Base-by-base conservation (phyloP, 805 yeast genomes). In the Wickerhamomyces silvicola region DNA sequence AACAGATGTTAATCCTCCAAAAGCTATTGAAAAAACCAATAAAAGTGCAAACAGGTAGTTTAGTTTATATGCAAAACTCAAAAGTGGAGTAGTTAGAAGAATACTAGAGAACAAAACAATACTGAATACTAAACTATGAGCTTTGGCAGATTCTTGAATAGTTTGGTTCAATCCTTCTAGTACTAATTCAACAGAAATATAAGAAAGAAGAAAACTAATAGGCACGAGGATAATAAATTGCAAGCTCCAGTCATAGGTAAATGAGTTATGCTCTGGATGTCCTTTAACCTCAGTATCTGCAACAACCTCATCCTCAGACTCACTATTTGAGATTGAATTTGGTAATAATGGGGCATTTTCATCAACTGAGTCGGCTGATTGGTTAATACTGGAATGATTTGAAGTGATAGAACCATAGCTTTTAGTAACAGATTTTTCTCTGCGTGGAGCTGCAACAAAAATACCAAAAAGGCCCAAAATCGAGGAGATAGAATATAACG, bases 171-270 rank as follows among this genome's bases (percentile, higher is more conserved):
- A 39, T 0, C 84, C 92, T 36, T 76, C 78, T 21, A 84, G 50
- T 2, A 77, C 46, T 36, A 82, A 55, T 37, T 66, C 70, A 6
- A 50, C 38, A 6, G 81, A 78, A 22, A 68, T 56, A 35, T 72
- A 68, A 44, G 73, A 68, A n/a, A 78, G 48, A 22, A 79, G 48
- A 21, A 70, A 66, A 3, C 77, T 60, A 2, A 81, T 59, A 3
- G 96, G 95, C 10, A 81, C 84, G 12, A 80, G 52, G 2, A 78
- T 39, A 20, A 83, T 42, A 46, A 73, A 85, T 53, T 87, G 95
- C 12, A 84, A 42, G 11, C 79, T 66, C 95, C 96, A 87, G 46
- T 81, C 94, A 49, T 81, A 84, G 24, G 78, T 70, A 28, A 71
- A 68, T 5, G 75, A 70, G 30, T 47, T 40, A 21, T 42, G 45